A percentile compares a stretch with the other conserved stretches of the same genome.
Evolutionary conservation across 2,329 filamentous ascomycete species (phyloP).

Genomic region (Monosporascus sp.): DNA sequence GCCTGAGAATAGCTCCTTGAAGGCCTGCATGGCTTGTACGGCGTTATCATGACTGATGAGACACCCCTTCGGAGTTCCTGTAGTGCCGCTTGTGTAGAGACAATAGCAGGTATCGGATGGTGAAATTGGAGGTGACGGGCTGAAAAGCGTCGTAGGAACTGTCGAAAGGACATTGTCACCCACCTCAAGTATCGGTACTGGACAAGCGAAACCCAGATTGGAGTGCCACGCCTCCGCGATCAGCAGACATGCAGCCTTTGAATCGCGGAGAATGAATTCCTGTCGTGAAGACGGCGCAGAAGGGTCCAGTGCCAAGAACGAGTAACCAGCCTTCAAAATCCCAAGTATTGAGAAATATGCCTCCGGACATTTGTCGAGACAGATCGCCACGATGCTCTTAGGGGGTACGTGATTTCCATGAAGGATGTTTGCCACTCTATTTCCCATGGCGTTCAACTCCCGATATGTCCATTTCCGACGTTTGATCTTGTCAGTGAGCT

Average conservation of each 20-base stretch:
- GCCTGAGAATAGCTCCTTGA: constrained; percentile 68
- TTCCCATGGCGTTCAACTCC: constrained; percentile 66
- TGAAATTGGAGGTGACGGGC: constrained; percentile 28
- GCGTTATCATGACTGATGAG: constrained; percentile 84
- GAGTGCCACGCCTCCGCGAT: constrained; percentile 33
- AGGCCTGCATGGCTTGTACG: constrained; percentile 84
- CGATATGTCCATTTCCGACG: constrained; percentile 65
- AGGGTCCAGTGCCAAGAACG: constrained; percentile 76
- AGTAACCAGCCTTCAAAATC: constrained; percentile 74
- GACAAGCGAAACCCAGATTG: constrained; percentile 27
- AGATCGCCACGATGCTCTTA: constrained; percentile 65
- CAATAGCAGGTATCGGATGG: constrained; percentile 68
- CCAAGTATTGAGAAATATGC: constrained; percentile 79
- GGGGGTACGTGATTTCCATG: constrained; percentile 38
- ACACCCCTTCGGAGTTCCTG: constrained; percentile 81
- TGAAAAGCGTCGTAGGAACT: constrained; percentile 9
- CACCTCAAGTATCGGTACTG: constrained; percentile 28
- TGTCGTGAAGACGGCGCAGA: constrained; percentile 67
- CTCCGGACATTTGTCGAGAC: constrained; percentile 80
- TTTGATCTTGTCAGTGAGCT: constrained; percentile 40
- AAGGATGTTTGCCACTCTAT: constrained; percentile 65
- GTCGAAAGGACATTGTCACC: constrained; percentile 25
- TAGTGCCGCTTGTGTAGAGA: constrained; percentile 83
- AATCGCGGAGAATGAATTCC: constrained; percentile 72
- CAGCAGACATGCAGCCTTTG: constrained; percentile 57